These are phyloP conservation scores for Pseudogymnoascus pannorum DNA, from an alignment of 2,329 filamentous ascomycete species.

Conservation along the genomic window DNA sequence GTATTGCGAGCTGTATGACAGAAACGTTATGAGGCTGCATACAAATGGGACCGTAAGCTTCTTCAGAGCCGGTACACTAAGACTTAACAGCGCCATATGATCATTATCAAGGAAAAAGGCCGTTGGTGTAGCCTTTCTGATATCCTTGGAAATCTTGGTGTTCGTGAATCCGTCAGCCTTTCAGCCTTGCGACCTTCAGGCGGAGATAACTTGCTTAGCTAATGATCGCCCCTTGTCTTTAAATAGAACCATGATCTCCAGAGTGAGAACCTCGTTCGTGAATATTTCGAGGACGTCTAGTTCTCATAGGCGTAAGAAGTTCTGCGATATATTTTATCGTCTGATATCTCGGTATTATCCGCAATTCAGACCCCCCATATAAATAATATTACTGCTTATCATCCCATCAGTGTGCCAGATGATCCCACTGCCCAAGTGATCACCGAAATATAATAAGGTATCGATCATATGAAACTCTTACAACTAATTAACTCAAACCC, in stretches of 20 bases:
- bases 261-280: neutral
- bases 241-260: neutral
- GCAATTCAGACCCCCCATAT: neutral
- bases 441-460: neutral
- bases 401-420: neutral
- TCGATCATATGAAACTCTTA: neutral
- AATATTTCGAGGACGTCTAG: neutral
- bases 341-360: neutral
- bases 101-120: neutral
- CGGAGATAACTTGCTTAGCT: neutral
- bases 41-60: conserved; percentile 62
- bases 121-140: neutral
- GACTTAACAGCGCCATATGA: neutral
- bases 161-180: neutral
- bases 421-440: neutral
- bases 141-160: neutral
- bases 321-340: neutral
- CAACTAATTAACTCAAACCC: neutral
- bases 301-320: neutral
- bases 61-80: conserved; percentile 25
- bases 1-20: conserved; percentile 65
- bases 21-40: conserved; percentile 57
- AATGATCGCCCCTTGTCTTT: neutral
- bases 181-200: conserved; percentile 1
- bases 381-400: neutral